Evolutionary conservation across 2,329 filamentous ascomycete species (phyloP), one percentile per base, ranked within the genome.

Genomic region (Cladobotryum protrusum): DNA sequence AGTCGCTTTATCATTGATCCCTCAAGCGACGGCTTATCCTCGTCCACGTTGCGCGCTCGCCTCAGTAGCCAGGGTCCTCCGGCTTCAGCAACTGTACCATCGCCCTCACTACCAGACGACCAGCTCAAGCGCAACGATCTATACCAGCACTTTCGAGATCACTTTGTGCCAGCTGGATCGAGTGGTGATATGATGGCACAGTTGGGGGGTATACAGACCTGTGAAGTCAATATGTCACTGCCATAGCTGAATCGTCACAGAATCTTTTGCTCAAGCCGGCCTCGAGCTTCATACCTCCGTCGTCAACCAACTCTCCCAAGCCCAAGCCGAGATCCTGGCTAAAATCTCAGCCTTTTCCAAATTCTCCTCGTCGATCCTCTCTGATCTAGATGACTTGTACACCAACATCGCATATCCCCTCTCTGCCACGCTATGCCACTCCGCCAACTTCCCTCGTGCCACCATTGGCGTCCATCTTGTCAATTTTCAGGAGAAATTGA

Each of bases 391-490:
- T 3, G 34, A 46, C 0, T 48, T 70, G 2, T 69, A 69, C 41
- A 50, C 53, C 24, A 67, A 67, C 50, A 60, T 69, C 6, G 47
- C 56, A 0, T 60, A 58, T n/a, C 66, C 66, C 1, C 51, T 69
- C 1, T 59, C 60, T 1, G 60, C 57, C 1, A 70, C 67, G 0
- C 48, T 66, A 3, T 69, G 66, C 15, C 56, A 61, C 34, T 57
- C 59, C 1, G 46, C 56, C 14, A 53, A 47, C 1, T 47, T 58
- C 8, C 56, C 63, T 1, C 48, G 48, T n/a, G 61, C 60, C 0
- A 64, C 57, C 0, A 53, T 70, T 1, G 49, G 48, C 0, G 45
- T 49, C 2, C 68, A 67, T 17, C 29, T 69, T 3, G 29, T 54
- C 1, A 46, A 36, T 1, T 40, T 68, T 2, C 53, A 58, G 1